These are phyloP conservation scores for Rubroshorea leprosula DNA, from an alignment of 345 rosid genomes.

Conservation along the genomic window DNA sequence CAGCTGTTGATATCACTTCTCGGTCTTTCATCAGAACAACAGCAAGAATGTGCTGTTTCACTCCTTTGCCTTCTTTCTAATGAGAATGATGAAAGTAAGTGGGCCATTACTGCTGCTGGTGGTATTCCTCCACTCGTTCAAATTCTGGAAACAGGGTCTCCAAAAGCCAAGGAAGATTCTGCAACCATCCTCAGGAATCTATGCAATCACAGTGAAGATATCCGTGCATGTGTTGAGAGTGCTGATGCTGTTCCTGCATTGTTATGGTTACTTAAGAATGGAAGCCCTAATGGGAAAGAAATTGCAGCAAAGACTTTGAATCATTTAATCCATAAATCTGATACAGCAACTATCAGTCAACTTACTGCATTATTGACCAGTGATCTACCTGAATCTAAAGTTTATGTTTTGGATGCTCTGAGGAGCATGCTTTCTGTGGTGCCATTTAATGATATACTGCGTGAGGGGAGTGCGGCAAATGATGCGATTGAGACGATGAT, in stretches of 20 bases:
- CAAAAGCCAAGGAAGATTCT: constrained; percentile 98
- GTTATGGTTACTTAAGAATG: constrained; percentile 94
- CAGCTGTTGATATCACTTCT: constrained; percentile 96
- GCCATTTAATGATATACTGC: constrained; percentile 62
- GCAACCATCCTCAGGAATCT: constrained; percentile 93
- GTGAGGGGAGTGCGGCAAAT: constrained; percentile 98
- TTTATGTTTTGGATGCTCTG: constrained; percentile 88
- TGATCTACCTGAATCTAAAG: constrained; percentile 94
- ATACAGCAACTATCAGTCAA: constrained; percentile 95
- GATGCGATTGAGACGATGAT: constrained; percentile 98
- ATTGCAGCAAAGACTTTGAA: constrained; percentile 96
- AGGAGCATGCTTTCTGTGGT: constrained; percentile 94
- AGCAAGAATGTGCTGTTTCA: constrained; percentile 99
- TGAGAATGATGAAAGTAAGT: constrained; percentile 98
- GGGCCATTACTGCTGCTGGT: constrained; percentile 99
- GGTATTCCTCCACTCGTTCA: constrained; percentile 99
- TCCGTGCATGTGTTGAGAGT: constrained; percentile 98
- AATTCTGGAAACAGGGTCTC: constrained; percentile 95
- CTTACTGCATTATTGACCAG: constrained; percentile 93
- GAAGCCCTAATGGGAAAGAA: constrained; percentile 95
- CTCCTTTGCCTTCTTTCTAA: constrained; percentile 88
- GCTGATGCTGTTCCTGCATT: constrained; percentile 99
- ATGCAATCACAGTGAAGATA: constrained; percentile 99
- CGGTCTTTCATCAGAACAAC: constrained; percentile 98
- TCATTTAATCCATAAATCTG: constrained; percentile 95